Percentiles rank a stretch among this genome's conserved stretches.
phyloP scores from a whole-genome alignment of 768 basidiomycete genomes.

The Lyophyllum shimeji region DNA sequence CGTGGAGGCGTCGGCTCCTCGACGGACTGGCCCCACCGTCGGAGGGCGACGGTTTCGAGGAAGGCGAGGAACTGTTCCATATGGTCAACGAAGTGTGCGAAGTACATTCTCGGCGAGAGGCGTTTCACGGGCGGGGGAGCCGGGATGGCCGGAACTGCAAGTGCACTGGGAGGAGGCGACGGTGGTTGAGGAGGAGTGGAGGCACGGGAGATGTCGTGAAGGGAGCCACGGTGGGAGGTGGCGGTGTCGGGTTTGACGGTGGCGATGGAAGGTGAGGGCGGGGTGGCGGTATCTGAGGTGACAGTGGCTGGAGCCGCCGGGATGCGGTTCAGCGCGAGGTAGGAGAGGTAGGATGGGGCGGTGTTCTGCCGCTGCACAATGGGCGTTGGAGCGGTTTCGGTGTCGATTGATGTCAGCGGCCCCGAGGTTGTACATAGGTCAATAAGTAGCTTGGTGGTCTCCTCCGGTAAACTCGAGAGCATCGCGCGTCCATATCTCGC shows the following conservation, averaged over 20 bases:
- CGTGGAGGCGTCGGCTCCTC: conserved; percentile 4
- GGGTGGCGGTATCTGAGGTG: conserved; percentile 36
- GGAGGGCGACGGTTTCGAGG: conserved; percentile 80
- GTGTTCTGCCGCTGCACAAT: conserved; percentile 27
- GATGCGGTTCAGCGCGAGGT: conserved; percentile 71
- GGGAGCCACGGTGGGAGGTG: conserved; percentile 35
- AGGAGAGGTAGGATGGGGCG: conserved; percentile 72
- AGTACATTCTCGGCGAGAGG: conserved; percentile 85
- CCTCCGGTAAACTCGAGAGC: conserved; percentile 77
- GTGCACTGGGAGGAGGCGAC: conserved; percentile 33
- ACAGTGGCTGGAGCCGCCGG: conserved; percentile 40
- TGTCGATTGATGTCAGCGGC: conserved; percentile 40
- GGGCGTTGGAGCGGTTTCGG: conserved; percentile 24
- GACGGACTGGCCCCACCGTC: conserved; percentile 81
- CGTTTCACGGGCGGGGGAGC: conserved; percentile 40
- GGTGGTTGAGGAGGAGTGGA: conserved; percentile 29
- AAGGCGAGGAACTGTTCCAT: conserved; percentile 81
- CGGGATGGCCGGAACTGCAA: conserved; percentile 22
- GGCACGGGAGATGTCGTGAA: conserved; percentile 32
- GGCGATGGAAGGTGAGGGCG: conserved; percentile 47
- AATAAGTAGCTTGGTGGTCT: conserved; percentile 88
- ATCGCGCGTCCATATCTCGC: conserved; percentile 87
- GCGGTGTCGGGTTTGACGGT: conserved; percentile 38
- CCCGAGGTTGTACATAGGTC: conserved; percentile 82
- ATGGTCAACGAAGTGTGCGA: conserved; percentile 93